Evolutionary conservation across 495 filamentous ascomycete species (phyloP).

Genomic region (Penicillium ochrochloron): DNA sequence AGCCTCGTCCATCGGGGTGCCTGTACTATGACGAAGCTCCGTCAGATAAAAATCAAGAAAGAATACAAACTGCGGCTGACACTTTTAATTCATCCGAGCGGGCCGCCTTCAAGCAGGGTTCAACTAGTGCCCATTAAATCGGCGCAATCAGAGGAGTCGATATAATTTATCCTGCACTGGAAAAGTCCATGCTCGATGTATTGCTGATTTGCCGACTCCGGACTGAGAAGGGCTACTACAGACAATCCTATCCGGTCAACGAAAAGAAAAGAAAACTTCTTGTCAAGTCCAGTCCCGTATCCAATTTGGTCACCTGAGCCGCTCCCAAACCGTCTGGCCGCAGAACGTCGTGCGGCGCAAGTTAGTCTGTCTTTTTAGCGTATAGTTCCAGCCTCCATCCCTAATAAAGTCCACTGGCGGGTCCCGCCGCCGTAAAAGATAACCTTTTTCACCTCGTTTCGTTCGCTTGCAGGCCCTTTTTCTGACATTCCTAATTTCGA

Average conservation of each 20-base stretch:
- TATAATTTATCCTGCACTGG: not conserved
- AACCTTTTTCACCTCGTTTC: not conserved
- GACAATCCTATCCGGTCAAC: not conserved
- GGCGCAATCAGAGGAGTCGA: not conserved
- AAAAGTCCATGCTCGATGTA: not conserved
- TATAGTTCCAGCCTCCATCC: not conserved
- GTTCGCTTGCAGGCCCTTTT: not conserved
- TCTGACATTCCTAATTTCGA: not conserved
- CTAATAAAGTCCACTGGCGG: not conserved
- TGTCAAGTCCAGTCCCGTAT: slow-evolving; percentile 10
- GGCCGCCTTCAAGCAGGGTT: slow-evolving; percentile 3
- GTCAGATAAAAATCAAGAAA: slow-evolving; percentile 4
- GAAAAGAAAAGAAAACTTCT: not conserved
- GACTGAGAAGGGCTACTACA: not conserved
- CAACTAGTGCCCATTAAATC: not conserved
- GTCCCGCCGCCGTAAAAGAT: not conserved
- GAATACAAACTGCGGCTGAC: slow-evolving; percentile 4
- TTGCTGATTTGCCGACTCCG: not conserved
- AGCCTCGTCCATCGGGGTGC: not conserved
- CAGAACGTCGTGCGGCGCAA: slow-evolving; percentile 16
- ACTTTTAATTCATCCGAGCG: not conserved
- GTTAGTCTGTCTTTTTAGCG: slow-evolving; percentile 1
- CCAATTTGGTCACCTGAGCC: slow-evolving; percentile 25
- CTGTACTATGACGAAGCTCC: not conserved
- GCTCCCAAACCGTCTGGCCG: slow-evolving; percentile 24